These are phyloP conservation scores for Fusarium staphyleae DNA, from an alignment of 2,329 filamentous ascomycete genomes.

Conservation along the genomic window DNA sequence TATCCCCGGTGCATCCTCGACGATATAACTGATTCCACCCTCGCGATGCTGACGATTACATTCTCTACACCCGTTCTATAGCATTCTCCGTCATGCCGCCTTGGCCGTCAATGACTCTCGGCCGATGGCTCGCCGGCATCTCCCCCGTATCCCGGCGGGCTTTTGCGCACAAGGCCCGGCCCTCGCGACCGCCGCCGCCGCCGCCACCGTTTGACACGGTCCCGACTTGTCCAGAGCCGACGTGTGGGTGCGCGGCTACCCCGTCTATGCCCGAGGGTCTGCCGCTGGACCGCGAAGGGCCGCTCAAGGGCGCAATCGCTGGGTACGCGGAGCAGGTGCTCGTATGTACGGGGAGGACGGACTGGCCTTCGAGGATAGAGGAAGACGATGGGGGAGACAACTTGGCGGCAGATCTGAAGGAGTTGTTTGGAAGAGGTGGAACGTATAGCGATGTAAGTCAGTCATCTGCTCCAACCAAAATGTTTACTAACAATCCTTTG, in stretches of 20 bases:
- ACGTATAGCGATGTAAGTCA: constrained; percentile 68
- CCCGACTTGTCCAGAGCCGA: constrained; percentile 73
- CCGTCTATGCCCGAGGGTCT: constrained; percentile 70
- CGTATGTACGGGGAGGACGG: constrained; percentile 78
- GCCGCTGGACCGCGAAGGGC: constrained; percentile 74
- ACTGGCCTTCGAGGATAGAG: constrained; percentile 87
- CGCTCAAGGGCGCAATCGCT: constrained; percentile 78
- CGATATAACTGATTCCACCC: not conserved
- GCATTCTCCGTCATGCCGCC: constrained; percentile 22
- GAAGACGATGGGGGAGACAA: constrained; percentile 75
- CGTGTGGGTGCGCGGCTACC: constrained; percentile 75
- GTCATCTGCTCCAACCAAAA: not conserved
- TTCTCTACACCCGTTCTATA: not conserved
- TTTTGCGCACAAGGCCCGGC: constrained; percentile 28
- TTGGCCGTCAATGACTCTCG: constrained; percentile 20
- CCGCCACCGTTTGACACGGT: constrained; percentile 53
- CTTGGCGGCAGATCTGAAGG: constrained; percentile 75
- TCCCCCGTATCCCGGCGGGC: constrained; percentile 12
- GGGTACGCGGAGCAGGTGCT: constrained; percentile 83
- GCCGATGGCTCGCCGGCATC: constrained; percentile 17
- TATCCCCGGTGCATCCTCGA: not conserved
- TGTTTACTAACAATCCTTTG: constrained; percentile 58
- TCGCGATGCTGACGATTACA: not conserved
- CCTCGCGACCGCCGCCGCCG: constrained; percentile 26
- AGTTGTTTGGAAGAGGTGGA: constrained; percentile 70